Percentiles rank a stretch among this genome's conserved stretches.
phyloP scores from a whole-genome alignment of 2,329 filamentous ascomycete genomes.

The Ophiostoma sp. region DNA sequence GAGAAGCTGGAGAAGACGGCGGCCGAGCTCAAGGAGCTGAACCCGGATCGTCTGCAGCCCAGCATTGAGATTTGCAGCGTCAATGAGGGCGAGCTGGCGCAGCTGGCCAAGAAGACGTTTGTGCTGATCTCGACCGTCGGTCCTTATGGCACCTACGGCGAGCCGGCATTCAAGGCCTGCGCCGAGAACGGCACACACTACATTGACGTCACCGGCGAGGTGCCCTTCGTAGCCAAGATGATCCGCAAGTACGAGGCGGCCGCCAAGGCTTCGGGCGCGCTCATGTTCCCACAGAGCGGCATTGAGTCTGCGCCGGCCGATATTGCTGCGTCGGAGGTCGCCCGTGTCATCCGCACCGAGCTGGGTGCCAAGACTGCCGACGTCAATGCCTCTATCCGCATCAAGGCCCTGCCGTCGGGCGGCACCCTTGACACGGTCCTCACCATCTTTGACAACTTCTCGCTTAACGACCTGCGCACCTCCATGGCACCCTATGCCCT shows the following conservation, averaged over 20 bases:
- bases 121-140: slow-evolving; percentile 61
- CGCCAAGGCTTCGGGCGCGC: slow-evolving; percentile 56
- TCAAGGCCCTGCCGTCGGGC: slow-evolving; percentile 58
- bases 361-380: slow-evolving; percentile 53
- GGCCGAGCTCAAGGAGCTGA: slow-evolving; percentile 64
- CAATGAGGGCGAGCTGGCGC: slow-evolving; percentile 46
- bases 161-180: slow-evolving; percentile 61
- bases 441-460: slow-evolving; percentile 55
- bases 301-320: slow-evolving; percentile 65
- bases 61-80: slow-evolving; percentile 57
- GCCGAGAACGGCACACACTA: slow-evolving; percentile 65
- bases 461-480: slow-evolving; percentile 47
- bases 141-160: slow-evolving; percentile 58
- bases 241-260: slow-evolving; percentile 57
- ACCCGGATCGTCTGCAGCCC: slow-evolving; percentile 69
- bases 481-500: slow-evolving; percentile 54
- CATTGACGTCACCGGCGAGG: slow-evolving; percentile 63
- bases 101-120: slow-evolving; percentile 57
- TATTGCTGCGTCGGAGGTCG: slow-evolving; percentile 56
- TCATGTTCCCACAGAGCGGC: slow-evolving; percentile 62
- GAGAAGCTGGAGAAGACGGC: slow-evolving; percentile 71
- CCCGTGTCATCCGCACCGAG: slow-evolving; percentile 51
- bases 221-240: slow-evolving; percentile 60
- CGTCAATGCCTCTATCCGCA: slow-evolving; percentile 51
- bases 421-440: slow-evolving; percentile 70